These are phyloP conservation scores for Pseudogymnoascus sp. DNA, from an alignment of 2,329 filamentous ascomycete species.

Conservation along the genomic window DNA sequence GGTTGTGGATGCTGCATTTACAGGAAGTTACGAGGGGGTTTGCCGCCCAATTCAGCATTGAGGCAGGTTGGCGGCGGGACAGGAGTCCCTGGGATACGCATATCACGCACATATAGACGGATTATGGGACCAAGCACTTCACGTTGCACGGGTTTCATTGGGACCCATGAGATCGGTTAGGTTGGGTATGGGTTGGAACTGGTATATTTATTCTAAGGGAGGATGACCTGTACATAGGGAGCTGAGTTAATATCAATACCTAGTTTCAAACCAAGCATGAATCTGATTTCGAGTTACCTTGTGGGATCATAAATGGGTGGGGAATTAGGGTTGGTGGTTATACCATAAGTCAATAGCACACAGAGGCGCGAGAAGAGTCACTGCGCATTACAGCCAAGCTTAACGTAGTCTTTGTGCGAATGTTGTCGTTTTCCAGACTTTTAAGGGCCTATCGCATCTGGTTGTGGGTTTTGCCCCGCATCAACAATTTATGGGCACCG, in stretches of 20 bases:
- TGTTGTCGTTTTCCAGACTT: background rate
- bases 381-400: background rate
- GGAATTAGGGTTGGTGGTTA: background rate
- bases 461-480: conserved; percentile 9
- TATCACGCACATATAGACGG: background rate
- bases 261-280: background rate
- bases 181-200: background rate
- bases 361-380: background rate
- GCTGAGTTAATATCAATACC: conserved; percentile 5
- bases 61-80: background rate
- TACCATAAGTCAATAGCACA: background rate
- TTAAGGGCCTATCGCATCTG: background rate
- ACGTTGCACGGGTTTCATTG: background rate
- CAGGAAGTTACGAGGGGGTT: background rate
- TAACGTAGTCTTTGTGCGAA: background rate
- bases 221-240: conserved; percentile 2
- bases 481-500: background rate
- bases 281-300: background rate
- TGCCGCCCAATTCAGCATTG: background rate
- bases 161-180: background rate
- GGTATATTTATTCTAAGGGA: background rate
- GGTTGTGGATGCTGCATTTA: background rate
- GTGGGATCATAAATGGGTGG: conserved; percentile 7
- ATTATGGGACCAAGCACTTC: background rate
- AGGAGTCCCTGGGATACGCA: background rate